Evolutionary conservation across 2,329 filamentous ascomycete species (phyloP), one percentile per base, ranked within the genome.

Genomic region (Paracamarosporium sp.): DNA sequence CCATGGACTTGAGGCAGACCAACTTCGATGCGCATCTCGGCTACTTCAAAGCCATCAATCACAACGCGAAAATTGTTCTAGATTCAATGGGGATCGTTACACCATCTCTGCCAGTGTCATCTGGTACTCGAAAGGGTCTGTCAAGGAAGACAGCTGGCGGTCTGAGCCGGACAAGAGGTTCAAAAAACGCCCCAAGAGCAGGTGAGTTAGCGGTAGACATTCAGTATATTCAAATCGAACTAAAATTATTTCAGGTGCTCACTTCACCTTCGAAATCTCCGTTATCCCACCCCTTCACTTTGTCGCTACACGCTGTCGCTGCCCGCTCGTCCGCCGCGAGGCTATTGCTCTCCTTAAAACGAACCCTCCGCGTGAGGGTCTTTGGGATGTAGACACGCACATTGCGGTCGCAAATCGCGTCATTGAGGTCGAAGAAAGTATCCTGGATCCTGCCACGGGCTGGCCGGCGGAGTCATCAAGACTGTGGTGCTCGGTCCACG

Each of bases 241-340:
- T 51, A 5, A 51, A 12, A 22, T 1, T 22, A 4, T 28, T 15
- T 22, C 13, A 44, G 53, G 47, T 7, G 59, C 50, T 5, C 51
- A 64, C 41, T 62, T 64, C 22, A 60, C 59, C 22, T 62, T 64
- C 31, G 59, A 64, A 41, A 50, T 60, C 24, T 55, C 51, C 11
- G 28, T 61, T 13, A 56, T 61, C 31, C 52, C 50, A 9, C 22
- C 40, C 33, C 56, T 55, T 43, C 57, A 41, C 50, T 44, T 25
- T 35, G 50, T 53, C 38, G 38, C 50, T 8, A 53, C 50, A 9
- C 50, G 44, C 24, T 64, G 62, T 27, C 59, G 62, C 40, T 56
- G 54, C 40, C 62, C 62, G 15, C 15, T 43, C 24, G 55, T 57
- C 22, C 59, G 62, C 22, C 62, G 62, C 44, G 62, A 62, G 41